A percentile compares a stretch with the other conserved stretches of the same genome.
These are phyloP conservation scores for Boletus rubroflammeus DNA, from an alignment of 768 basidiomycete species.

Conservation along the genomic window DNA sequence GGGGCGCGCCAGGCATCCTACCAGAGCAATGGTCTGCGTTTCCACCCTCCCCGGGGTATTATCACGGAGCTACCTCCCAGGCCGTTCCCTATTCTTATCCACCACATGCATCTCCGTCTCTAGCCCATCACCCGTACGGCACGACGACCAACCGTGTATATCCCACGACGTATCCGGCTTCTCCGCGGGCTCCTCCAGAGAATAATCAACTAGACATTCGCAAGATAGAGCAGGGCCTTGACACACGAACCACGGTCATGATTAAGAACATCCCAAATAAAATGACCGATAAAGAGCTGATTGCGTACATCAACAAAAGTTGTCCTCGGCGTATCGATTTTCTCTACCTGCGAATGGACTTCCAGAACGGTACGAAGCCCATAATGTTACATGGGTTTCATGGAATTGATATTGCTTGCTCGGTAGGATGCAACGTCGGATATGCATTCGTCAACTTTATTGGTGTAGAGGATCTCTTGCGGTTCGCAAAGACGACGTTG, in stretches of 20 bases:
- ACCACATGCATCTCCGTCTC: constrained; percentile 23
- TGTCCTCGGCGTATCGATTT: constrained; percentile 81
- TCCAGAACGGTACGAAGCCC: constrained; percentile 59
- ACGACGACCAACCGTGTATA: constrained; percentile 18
- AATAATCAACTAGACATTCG: constrained; percentile 63
- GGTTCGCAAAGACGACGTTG: constrained; percentile 68
- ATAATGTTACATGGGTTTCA: neutral
- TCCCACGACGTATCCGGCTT: constrained; percentile 23
- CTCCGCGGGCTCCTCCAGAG: constrained; percentile 32
- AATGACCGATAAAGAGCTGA: constrained; percentile 73
- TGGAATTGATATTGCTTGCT: constrained; percentile 2
- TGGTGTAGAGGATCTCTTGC: constrained; percentile 67
- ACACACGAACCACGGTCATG: constrained; percentile 84
- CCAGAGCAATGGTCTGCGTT: constrained; percentile 32
- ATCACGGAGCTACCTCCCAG: constrained; percentile 23
- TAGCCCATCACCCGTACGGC: constrained; percentile 18
- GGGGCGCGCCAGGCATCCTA: constrained; percentile 24
- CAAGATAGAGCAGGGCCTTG: constrained; percentile 71
- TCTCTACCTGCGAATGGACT: constrained; percentile 85
- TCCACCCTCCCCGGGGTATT: constrained; percentile 25
- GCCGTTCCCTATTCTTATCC: constrained; percentile 28
- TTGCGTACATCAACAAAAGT: constrained; percentile 64
- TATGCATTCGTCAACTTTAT: constrained; percentile 93
- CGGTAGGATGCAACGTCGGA: constrained; percentile 68
- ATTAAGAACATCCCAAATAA: constrained; percentile 93